Evolutionary conservation across 148 eudicot species (phyloP).

Genomic region (Diospyros lotus): DNA sequence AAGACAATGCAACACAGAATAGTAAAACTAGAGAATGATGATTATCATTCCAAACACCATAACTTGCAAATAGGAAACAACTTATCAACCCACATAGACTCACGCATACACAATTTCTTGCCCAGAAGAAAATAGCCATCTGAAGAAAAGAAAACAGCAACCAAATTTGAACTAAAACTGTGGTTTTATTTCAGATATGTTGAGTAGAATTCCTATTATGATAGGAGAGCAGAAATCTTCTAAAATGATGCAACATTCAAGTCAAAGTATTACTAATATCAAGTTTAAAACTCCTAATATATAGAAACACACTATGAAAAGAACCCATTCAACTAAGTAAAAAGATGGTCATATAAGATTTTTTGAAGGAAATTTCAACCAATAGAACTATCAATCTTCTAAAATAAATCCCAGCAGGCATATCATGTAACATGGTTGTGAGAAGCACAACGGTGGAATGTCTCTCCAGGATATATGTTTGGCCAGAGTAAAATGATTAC

Average conservation of each 20-base stretch:
- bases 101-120: neutral
- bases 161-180: neutral
- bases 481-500: neutral
- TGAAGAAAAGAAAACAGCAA: neutral
- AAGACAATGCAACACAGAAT: neutral
- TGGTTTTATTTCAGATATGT: neutral
- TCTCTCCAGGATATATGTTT: neutral
- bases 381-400: neutral
- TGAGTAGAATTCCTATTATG: neutral
- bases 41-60: neutral
- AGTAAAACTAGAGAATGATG: neutral
- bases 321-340: neutral
- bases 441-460: neutral
- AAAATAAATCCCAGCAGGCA: neutral
- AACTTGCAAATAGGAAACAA: neutral
- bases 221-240: neutral
- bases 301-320: neutral
- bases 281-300: neutral
- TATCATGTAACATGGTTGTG: neutral
- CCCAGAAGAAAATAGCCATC: neutral
- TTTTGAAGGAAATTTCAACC: neutral
- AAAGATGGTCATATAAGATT: neutral
- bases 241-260: neutral
- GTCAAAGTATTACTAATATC: neutral
- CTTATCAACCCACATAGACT: neutral